These are phyloP conservation scores for Aspergillus sp. DNA, from an alignment of 2,329 filamentous ascomycete genomes.

Conservation along the genomic window DNA sequence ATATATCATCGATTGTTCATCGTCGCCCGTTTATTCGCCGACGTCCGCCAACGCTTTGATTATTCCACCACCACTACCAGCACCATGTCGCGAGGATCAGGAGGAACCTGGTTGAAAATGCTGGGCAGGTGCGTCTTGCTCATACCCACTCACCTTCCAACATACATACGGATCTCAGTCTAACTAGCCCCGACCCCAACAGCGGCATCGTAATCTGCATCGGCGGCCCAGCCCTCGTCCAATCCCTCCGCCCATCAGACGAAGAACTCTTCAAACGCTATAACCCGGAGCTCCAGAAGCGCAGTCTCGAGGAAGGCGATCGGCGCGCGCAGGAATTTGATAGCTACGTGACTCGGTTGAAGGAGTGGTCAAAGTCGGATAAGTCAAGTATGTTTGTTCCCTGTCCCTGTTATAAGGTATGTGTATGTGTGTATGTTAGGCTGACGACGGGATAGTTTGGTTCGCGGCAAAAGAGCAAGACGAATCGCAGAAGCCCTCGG, in stretches of 20 bases:
- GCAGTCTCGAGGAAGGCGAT: conserved; percentile 69
- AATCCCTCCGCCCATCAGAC: conserved; percentile 65
- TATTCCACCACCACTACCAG: conserved; percentile 3
- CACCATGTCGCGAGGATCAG: conserved; percentile 34
- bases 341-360: conserved; percentile 73
- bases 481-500: conserved; percentile 4
- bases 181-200: conserved; percentile 5
- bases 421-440: not conserved
- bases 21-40: too few relatives aligned
- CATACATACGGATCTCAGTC: not conserved
- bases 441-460: conserved; percentile 28
- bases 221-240: conserved; percentile 76
- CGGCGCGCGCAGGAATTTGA: conserved; percentile 79
- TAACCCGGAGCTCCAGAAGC: conserved; percentile 87
- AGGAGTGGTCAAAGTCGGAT: conserved; percentile 82
- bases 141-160: conserved; percentile 5
- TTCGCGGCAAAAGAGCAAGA: conserved; percentile 31
- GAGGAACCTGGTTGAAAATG: conserved; percentile 58
- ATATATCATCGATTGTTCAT: too few relatives aligned
- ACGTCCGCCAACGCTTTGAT: too few relatives aligned
- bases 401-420: not conserved
- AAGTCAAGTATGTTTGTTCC: conserved; percentile 63
- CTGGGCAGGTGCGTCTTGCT: conserved; percentile 51
- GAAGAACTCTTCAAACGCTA: conserved; percentile 87
- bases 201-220: conserved; percentile 66